phyloP scores from a whole-genome alignment of 257 asterid genomes.

The Nicotiana undulata region DNA sequence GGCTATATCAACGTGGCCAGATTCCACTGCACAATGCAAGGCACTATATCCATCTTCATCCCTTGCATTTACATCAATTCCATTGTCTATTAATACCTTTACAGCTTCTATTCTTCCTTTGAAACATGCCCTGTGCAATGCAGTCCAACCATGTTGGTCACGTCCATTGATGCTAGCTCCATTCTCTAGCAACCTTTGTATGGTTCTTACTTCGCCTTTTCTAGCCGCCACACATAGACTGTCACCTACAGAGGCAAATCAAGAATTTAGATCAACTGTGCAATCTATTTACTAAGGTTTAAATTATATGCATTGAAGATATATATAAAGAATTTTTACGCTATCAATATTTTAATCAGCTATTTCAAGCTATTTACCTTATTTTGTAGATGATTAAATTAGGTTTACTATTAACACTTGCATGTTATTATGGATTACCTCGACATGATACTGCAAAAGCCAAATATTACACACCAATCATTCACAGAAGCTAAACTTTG shows the following conservation, averaged over 20 bases:
- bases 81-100: constrained; percentile 43
- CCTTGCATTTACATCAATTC: constrained; percentile 44
- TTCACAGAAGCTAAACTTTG: too few species aligned
- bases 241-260: constrained; percentile 56
- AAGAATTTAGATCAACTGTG: constrained; percentile 7
- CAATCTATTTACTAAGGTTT: too few species aligned
- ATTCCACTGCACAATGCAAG: constrained; percentile 64
- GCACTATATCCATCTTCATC: constrained; percentile 73
- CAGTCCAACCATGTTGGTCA: constrained; percentile 73
- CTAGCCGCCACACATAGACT: constrained; percentile 45
- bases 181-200: constrained; percentile 44
- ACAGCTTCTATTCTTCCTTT: constrained; percentile 54
- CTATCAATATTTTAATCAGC: too few species aligned
- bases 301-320: too few species aligned
- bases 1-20: constrained; percentile 52
- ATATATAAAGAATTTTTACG: too few species aligned
- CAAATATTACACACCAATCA: too few species aligned
- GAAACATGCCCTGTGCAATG: constrained; percentile 62
- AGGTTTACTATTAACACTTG: too few species aligned
- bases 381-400: too few species aligned
- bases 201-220: constrained; percentile 55
- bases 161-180: constrained; percentile 61
- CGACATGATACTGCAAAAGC: too few species aligned
- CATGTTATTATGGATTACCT: too few species aligned
- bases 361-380: too few species aligned